Base-by-base conservation (phyloP, 768 basidiomycete genomes). In the Calocybe indica region DNA sequence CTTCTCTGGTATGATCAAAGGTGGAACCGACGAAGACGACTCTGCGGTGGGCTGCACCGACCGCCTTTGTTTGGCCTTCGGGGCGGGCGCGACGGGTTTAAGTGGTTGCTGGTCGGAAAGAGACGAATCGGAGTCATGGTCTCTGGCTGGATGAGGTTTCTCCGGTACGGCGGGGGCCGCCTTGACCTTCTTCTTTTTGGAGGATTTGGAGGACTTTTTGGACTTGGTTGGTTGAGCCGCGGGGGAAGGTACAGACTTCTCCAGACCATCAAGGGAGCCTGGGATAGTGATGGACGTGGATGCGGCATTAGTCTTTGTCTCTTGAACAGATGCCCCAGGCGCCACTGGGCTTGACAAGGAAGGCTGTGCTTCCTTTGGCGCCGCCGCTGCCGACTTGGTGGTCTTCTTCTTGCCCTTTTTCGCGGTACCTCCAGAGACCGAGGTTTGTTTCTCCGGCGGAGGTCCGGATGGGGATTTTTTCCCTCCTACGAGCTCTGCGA, bases 171-270 rank as follows among this genome's bases (percentile, higher is more conserved):
- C 28, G 12, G 48, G 40, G 2, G 49, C 45, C 13, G 55, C 56
- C 64, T 73, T 76, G 53, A 64, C 68, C 62, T 74, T 76, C 62
- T 72, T 72, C 64, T 73, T 73, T 61, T 70, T 72, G 15, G 59
- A 45, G 7, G 36, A 37, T 43, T 43, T 34, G 29, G 31, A 33
- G 42, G 59, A 45, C 31, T 11, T 11, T 43, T 43, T 34, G 29
- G 31, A 33, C 31, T 60, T 59, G 5, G 53, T 43, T 6, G 29
- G 9, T n/a, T 10, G 13, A 12, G 42, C 30, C 35, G 15, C 14
- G 14, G 36, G 11, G 10, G 42, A 2, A 33, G 35, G 30, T 29
- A 32, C 28, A 12, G 47, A 35, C 12, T 40, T 35, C 22, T 49
- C 50, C 29, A 34, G 31, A 34, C 31, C 36, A 14, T 37, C 42